These are phyloP conservation scores for Calonectria crousiana DNA, from an alignment of 2,329 filamentous ascomycete genomes.

Conservation along the genomic window DNA sequence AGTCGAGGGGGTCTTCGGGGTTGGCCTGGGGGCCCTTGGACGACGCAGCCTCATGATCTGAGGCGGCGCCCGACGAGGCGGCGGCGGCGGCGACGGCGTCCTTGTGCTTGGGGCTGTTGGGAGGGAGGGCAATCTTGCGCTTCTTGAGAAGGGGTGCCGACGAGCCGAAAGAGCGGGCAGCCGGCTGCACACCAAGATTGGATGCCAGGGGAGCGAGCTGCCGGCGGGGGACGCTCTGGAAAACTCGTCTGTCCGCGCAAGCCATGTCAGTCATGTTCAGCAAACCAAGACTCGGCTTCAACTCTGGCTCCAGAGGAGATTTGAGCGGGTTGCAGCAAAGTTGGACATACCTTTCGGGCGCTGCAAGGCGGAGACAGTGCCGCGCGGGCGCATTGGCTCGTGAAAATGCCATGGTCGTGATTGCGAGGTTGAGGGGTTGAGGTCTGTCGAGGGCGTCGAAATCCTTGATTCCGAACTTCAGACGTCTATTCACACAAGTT, in stretches of 20 bases:
- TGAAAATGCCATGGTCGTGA: slow-evolving; percentile 36
- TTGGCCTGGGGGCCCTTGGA: slow-evolving; percentile 45
- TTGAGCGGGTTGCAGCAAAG: background rate
- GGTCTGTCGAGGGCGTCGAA: slow-evolving; percentile 23
- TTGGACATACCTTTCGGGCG: slow-evolving; percentile 40
- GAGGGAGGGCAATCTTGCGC: slow-evolving; percentile 50
- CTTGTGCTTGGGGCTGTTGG: slow-evolving; percentile 45
- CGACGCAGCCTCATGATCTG: slow-evolving; percentile 27
- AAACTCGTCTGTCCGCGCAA: slow-evolving; percentile 24
- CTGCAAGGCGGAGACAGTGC: slow-evolving; percentile 39
- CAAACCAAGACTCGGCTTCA: background rate
- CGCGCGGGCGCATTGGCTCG: slow-evolving; percentile 40
- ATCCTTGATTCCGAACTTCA: slow-evolving; percentile 36
- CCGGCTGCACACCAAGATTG: background rate
- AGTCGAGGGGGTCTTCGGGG: slow-evolving; percentile 61
- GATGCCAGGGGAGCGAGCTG: slow-evolving; percentile 19
- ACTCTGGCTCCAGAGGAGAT: background rate
- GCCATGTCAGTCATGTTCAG: slow-evolving; percentile 27
- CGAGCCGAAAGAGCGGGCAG: slow-evolving; percentile 46
- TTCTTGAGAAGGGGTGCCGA: slow-evolving; percentile 51
- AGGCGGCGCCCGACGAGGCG: slow-evolving; percentile 31
- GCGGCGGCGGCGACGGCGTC: slow-evolving; percentile 20
- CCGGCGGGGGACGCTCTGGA: slow-evolving; percentile 30
- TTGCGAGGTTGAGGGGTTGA: background rate
- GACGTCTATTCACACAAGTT: slow-evolving; percentile 39